Percentiles rank a stretch among this genome's conserved stretches.
phyloP scores from a whole-genome alignment of 2,329 filamentous ascomycete genomes.

The Ceratocystis variospora region DNA sequence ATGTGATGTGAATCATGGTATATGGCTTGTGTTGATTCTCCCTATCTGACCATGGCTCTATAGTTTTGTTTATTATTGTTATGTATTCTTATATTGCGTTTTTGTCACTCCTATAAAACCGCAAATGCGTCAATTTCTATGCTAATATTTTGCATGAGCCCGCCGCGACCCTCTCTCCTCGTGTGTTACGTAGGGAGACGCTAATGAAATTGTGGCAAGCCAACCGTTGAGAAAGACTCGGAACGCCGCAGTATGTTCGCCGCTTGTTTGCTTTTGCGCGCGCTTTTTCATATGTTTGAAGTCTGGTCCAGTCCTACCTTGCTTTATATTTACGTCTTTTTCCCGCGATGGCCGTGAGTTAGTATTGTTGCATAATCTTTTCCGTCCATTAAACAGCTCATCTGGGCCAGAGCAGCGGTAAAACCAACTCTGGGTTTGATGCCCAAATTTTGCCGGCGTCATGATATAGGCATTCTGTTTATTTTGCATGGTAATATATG shows the following conservation, averaged over 20 bases:
- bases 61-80: slow-evolving; percentile 3
- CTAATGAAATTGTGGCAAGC: background rate
- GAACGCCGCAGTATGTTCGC: too few species aligned
- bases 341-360: background rate
- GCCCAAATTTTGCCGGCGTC: background rate
- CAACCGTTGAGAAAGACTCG: background rate
- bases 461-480: background rate
- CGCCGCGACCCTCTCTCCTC: too few species aligned
- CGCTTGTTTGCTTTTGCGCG: background rate
- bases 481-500: background rate
- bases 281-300: too few species aligned
- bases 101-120: background rate
- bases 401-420: background rate
- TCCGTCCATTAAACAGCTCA: background rate
- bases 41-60: background rate
- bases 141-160: too few species aligned
- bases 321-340: background rate
- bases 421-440: background rate
- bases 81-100: background rate
- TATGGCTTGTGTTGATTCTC: slow-evolving; percentile 10
- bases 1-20: slow-evolving; percentile 3
- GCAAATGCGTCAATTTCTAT: background rate
- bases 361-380: background rate
- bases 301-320: background rate
- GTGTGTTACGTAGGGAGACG: background rate